Conservation (phyloP, 192 early-diverging fungal genomes). For the Rhizoclosmatium globosum region DNA sequence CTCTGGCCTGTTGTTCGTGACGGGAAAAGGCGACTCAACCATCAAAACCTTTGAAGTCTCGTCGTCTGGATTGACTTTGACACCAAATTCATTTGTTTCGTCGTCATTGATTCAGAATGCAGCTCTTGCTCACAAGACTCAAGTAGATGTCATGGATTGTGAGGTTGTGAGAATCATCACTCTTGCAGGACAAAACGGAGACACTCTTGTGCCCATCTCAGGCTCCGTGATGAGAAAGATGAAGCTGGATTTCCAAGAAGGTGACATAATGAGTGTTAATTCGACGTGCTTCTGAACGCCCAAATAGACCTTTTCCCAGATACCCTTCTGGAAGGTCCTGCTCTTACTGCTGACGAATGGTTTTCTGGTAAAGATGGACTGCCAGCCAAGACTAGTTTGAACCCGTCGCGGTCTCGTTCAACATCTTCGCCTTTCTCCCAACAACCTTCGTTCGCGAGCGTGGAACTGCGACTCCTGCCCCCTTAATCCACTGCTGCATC, state of each 20-base stretch:
- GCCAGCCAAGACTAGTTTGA: conserved; percentile 8
- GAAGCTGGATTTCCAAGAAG: conserved; percentile 81
- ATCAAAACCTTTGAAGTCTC: conserved; percentile 74
- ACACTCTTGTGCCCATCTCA: conserved; percentile 73
- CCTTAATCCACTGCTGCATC: not conserved
- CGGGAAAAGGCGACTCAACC: conserved; percentile 72
- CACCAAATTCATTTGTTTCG: conserved; percentile 23
- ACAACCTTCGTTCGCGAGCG: conserved; percentile 5
- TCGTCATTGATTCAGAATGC: conserved; percentile 58
- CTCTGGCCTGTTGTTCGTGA: conserved; percentile 77
- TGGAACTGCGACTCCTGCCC: not conserved
- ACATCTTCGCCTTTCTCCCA: not conserved
- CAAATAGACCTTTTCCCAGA: conserved; percentile 82
- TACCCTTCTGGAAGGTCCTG: conserved; percentile 56
- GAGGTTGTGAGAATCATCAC: conserved; percentile 59
- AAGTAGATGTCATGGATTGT: conserved; percentile 67
- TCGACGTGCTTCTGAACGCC: not conserved
- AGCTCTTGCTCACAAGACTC: conserved; percentile 72
- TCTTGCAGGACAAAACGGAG: conserved; percentile 41
- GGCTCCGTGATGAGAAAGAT: conserved; percentile 76
- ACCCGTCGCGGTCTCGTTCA: not conserved
- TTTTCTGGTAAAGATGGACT: conserved; percentile 45
- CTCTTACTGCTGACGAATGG: conserved; percentile 69
- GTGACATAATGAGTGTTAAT: not conserved
- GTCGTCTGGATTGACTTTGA: not conserved